Conservation (phyloP, 2,329 filamentous ascomycete species). For the Coniosporium tulheliwenetii region DNA sequence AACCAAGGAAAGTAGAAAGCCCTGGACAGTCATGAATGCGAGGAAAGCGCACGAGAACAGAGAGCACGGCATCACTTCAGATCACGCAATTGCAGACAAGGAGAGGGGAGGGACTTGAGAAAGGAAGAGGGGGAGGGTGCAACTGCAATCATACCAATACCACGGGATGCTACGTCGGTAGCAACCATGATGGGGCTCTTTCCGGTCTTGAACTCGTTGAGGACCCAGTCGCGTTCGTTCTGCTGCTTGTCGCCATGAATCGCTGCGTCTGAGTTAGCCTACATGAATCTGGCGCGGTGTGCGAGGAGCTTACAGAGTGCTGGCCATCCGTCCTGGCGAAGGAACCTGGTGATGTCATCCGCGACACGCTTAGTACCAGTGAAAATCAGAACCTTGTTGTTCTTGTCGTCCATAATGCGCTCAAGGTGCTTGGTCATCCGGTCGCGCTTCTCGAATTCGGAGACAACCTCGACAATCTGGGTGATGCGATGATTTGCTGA, state of each 20-base stretch:
- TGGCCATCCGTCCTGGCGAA: conserved; percentile 95
- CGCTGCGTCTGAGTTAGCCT: conserved; percentile 39
- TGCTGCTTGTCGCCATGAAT: conserved; percentile 99
- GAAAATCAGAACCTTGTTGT: conserved; percentile 92
- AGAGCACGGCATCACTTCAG: conserved; percentile 74
- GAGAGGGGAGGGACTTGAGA: conserved; percentile 15
- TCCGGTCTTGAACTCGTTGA: conserved; percentile 98
- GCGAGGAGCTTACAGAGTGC: conserved; percentile 59
- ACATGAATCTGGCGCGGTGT: not conserved
- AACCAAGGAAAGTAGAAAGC: conserved; percentile 72
- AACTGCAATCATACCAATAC: conserved; percentile 93
- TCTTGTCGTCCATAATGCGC: conserved; percentile 92
- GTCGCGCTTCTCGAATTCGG: conserved; percentile 94
- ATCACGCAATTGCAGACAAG: conserved; percentile 38
- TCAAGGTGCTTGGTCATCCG: conserved; percentile 95
- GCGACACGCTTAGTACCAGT: conserved; percentile 77
- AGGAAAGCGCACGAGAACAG: conserved; percentile 64
- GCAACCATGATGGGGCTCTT: conserved; percentile 99
- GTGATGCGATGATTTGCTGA: conserved; percentile 96
- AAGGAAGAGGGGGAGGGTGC: conserved; percentile 26
- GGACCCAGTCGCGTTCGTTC: conserved; percentile 97
- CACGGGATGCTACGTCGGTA: conserved; percentile 98
- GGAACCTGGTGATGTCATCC: conserved; percentile 93
- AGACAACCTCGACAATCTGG: conserved; percentile 91
- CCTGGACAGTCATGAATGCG: conserved; percentile 85